phyloP scores from a whole-genome alignment of 2,329 filamentous ascomycete genomes.

The Endocalyx cinctus region DNA sequence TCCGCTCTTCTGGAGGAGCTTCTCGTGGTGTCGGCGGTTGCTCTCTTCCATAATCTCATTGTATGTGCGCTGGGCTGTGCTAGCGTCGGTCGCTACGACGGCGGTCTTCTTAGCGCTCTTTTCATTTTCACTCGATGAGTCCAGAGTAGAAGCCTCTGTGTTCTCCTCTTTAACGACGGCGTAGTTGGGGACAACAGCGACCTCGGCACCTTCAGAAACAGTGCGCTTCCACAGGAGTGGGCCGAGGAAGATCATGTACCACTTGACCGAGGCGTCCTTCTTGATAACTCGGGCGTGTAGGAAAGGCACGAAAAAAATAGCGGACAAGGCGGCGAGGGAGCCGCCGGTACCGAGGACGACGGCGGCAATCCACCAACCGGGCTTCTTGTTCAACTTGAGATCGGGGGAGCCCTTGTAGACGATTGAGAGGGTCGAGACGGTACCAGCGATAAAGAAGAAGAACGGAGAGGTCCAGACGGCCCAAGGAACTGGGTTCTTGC shows the following conservation, averaged over 20 bases:
- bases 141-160: slow-evolving; percentile 34
- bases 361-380: slow-evolving; percentile 60
- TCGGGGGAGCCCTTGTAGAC: slow-evolving; percentile 77
- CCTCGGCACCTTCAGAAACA: slow-evolving; percentile 45
- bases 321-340: slow-evolving; percentile 55
- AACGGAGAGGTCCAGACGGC: slow-evolving; percentile 69
- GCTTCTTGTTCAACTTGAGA: slow-evolving; percentile 61
- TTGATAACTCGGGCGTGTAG: slow-evolving; percentile 64
- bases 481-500: slow-evolving; percentile 67
- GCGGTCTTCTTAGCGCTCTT: no score
- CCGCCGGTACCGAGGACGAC: slow-evolving; percentile 62
- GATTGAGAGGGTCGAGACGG: slow-evolving; percentile 70
- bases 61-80: slow-evolving; percentile 53
- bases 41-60: slow-evolving; percentile 56
- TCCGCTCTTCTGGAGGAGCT: slow-evolving; percentile 57
- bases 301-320: slow-evolving; percentile 70
- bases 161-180: slow-evolving; percentile 67
- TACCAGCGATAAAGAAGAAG: slow-evolving; percentile 73
- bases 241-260: slow-evolving; percentile 58
- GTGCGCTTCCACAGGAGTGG: slow-evolving; percentile 61
- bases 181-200: slow-evolving; percentile 66
- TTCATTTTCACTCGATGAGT: slow-evolving; percentile 29
- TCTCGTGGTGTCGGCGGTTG: slow-evolving; percentile 55
- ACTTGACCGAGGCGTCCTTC: slow-evolving; percentile 60
- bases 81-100: slow-evolving; percentile 38